Base-by-base conservation (phyloP, 2,329 filamentous ascomycete species). In the Botrytis galanthina region DNA sequence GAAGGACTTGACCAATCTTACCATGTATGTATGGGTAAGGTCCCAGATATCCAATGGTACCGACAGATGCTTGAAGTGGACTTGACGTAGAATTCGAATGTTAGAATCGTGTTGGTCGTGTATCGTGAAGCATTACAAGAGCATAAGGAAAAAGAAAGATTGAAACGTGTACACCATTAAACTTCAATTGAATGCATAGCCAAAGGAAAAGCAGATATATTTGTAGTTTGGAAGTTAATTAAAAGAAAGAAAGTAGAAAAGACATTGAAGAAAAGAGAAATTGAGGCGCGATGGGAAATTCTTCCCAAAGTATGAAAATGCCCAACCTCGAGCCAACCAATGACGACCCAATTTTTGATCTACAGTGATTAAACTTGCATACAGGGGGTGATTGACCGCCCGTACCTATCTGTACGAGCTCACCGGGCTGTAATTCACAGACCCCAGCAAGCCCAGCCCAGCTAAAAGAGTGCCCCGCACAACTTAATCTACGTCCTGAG, bases 121-220 rank as follows among this genome's bases (percentile, higher is more conserved):
- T 61, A 73, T 73, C 59, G 68, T 63, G n/a, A 64, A 29, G 67
- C 66, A 64, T 73, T 48, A 73, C 39, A 42, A 20, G n/a, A 42
- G 61, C 18, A 37, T 20, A 62, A 46, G 29, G 68, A 46, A 46
- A 44, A 32, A 44, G 35, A 32, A 10, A n/a, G 26, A 51, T 57
- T 6, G 20, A 14, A n/a, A 42, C 7, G 42, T 57, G 29, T 32
- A 57, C 18, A 32, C 48, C 66, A 44, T 57, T 69, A 69, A 42
- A 57, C 20, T 22, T n/a, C 48, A 57, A 69, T 32, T 42, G 12
- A 32, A 69, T 18, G 54, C 48, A 69, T 57, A 22, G 26, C 10
- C 10, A 29, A 18, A 57, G 12, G 26, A 64, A 32, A 26, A 42
- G 29, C 12, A n/a, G 26, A 14, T 10, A 26, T 42, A 57, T 57